A percentile compares a stretch with the other conserved stretches of the same genome.
phyloP scores from a whole-genome alignment of 495 filamentous ascomycete genomes.

The Neurospora tetrasperma region DNA sequence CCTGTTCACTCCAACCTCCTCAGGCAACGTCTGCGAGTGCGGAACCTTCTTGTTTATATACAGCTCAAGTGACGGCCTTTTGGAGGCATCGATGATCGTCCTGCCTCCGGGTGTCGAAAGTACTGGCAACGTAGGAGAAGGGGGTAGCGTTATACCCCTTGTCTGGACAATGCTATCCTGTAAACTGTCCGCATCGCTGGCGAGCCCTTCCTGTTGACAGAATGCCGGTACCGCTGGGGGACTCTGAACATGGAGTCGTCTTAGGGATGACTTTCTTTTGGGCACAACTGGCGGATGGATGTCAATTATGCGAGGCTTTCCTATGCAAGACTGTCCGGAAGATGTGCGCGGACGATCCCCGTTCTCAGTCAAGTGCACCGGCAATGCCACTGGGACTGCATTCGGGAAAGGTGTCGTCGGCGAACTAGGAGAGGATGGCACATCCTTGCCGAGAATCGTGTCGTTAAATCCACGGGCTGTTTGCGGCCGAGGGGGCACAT shows the following conservation, averaged over 20 bases:
- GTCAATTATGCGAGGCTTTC: conserved; percentile 16
- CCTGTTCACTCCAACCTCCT: neutral
- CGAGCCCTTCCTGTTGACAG: neutral
- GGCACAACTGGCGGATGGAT: conserved; percentile 14
- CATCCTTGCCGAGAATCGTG: neutral
- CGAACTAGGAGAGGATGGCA: neutral
- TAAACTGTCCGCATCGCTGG: neutral
- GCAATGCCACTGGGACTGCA: neutral
- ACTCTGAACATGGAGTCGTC: neutral
- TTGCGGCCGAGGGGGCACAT: neutral
- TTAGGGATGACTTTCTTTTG: conserved; percentile 11
- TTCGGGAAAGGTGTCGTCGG: neutral
- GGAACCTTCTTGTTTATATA: neutral
- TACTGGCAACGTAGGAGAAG: neutral
- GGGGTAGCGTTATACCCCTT: neutral
- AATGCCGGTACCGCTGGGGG: neutral
- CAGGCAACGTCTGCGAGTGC: neutral
- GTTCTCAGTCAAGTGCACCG: neutral
- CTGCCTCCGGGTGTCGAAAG: conserved; percentile 9
- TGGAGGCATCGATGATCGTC: conserved; percentile 16
- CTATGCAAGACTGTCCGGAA: conserved; percentile 1
- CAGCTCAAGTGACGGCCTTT: conserved; percentile 7
- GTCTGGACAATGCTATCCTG: neutral
- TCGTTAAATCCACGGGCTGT: neutral
- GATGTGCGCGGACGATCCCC: conserved; percentile 11